Conservation (phyloP, 106 monocot genomes). For the Allium fistulosum region DNA sequence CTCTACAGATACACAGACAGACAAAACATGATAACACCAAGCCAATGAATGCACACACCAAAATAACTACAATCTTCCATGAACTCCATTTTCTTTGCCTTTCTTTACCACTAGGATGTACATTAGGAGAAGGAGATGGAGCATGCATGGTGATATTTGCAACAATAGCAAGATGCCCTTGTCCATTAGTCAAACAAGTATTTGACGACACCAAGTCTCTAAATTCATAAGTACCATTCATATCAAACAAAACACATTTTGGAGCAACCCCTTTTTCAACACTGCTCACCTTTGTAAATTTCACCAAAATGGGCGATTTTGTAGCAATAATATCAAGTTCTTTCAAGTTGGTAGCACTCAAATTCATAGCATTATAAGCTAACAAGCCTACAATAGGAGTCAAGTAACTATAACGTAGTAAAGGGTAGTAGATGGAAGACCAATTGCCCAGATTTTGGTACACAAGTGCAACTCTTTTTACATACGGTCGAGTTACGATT, state of each 20-base stretch:
- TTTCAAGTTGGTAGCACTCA: constrained; percentile 30
- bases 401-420: constrained; percentile 45
- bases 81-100: constrained; percentile 18
- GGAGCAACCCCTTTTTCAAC: constrained; percentile 15
- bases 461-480: constrained; percentile 61
- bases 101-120: constrained; percentile 5
- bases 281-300: constrained; percentile 21
- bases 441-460: constrained; percentile 81
- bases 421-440: constrained; percentile 49
- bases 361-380: constrained; percentile 53
- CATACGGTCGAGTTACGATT: constrained; percentile 46
- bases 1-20: constrained; percentile 12
- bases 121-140: constrained; percentile 16
- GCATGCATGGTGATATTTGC: constrained; percentile 36
- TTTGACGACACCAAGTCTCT: constrained; percentile 29
- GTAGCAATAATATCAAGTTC: constrained; percentile 39
- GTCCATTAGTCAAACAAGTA: constrained; percentile 29
- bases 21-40: constrained; percentile 28
- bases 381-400: constrained; percentile 68
- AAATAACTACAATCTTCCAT: constrained; percentile 47
- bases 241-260: constrained; percentile 49
- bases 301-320: constrained; percentile 38
- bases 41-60: constrained; percentile 29
- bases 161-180: constrained; percentile 71
- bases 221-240: constrained; percentile 43